Evolutionary conservation across 2,329 filamentous ascomycete genomes (phyloP), one percentile per base, ranked within the genome.

Genomic region (Stemphylium beticola): DNA sequence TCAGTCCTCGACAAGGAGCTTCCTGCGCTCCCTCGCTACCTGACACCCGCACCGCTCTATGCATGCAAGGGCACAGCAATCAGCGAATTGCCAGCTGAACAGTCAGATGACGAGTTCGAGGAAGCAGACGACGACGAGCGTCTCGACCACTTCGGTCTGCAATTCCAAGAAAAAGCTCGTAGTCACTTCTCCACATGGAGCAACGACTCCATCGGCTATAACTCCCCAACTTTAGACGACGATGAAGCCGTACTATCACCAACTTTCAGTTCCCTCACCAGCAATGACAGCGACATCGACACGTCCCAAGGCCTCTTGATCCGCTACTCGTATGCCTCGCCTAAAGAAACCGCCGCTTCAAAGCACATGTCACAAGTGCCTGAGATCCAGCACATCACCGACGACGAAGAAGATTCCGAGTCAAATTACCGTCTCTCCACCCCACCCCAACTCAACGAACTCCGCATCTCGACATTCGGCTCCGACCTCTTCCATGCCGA

Each of bases 181-280:
- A 72, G 69, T 20, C 70, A 74, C 48, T 74, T 74, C 58, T 74
- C 71, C 2, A 66, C 62, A 1, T 74, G 70, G 70, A 73, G 68
- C 56, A 59, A 61, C 44, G 65, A 66, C 20, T 72, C 69, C 4
- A 56, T 58, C 11, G 55, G 58, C 22, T 67, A 62, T 53, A 71
- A 62, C 49, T 64, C 55, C 11, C 60, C 60, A 1, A 62, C 55
- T 8, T 66, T 63, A 9, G 69, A 74, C n/a, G 32, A 22, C 15
- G 45, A 54, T 9, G 67, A 68, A 14, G 66, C 52, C 1, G 45
- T 65, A 7, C 42, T 66, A 32, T 75, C 73, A 8, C 71, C 72
- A 2, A 70, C 68, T 6, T 72, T 73, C 49, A 73, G 70, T 56
- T 71, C 67, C 7, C 45, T 69, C 7, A 69, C 71, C 7, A 74